Base-by-base conservation (phyloP, 1,284 basidiomycete species). In the Vanrija pseudolonga region DNA sequence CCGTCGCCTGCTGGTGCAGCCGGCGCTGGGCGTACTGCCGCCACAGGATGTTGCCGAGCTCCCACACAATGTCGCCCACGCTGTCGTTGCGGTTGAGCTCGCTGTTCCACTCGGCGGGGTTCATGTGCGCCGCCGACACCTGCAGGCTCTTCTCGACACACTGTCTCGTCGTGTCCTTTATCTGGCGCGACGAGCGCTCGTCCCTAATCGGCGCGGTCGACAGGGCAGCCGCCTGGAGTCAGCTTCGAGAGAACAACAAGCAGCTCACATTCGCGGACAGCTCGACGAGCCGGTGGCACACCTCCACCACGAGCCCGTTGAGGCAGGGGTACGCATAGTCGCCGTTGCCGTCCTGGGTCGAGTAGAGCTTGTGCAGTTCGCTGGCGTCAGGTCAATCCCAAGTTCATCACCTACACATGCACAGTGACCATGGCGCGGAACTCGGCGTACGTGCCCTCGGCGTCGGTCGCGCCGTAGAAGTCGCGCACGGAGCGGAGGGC, bases 11-110 rank as follows among this genome's bases (percentile, higher is more conserved):
- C 8, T 68, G 65, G 48, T 73, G 71, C 1, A 74, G 61, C 57
- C 66, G 65, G 1, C 71, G 62, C 69, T 67, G 59, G 2, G 68
- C 65, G 51, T 68, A 72, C n/a, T 69, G 68, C 38, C 71, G 52
- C 59, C 66, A 74, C 8, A 74, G 55, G 18, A 67, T 60, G 56
- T 72, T 71, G 19, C 60, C 66, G 46, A 74, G 52, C 4, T 54
- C 26, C 68, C 68, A 74, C 19, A 70, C 43, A 14, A 62, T 61
- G 51, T 73, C 71, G 3, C 69, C 65, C 4, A 70, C 68, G 14
- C 52, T 41, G 42, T 60, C 45, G 24, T 40, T 23, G 28, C 54
- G 46, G 7, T 23, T 38, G 3, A 32, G 39, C 18, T 55, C 45
- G 0, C 23, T 37, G 0, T 47, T 47, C 65, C 67, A 68, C 32